A percentile compares a stretch with the other conserved stretches of the same genome.
phyloP scores from a whole-genome alignment of 768 basidiomycete species.

The Panaeolus papilionaceus region DNA sequence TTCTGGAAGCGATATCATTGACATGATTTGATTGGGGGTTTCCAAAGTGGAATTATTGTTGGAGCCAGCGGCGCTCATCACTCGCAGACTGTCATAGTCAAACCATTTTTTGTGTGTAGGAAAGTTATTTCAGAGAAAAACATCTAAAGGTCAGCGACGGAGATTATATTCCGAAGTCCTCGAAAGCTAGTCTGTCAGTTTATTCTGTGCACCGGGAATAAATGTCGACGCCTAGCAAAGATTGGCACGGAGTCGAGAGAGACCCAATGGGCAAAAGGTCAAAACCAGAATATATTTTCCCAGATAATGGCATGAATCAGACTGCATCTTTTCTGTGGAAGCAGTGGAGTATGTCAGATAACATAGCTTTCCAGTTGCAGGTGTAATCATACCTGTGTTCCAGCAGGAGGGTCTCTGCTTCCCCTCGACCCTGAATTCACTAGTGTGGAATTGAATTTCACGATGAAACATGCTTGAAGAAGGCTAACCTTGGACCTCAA shows the following conservation, averaged over 20 bases:
- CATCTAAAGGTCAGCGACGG: not conserved
- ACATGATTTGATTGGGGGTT: not conserved
- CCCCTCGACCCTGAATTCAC: not conserved
- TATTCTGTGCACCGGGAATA: not conserved
- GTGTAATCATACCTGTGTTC: constrained; percentile 1
- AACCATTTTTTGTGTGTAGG: not conserved
- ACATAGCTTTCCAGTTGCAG: not conserved
- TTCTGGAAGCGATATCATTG: not conserved
- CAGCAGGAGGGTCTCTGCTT: not conserved
- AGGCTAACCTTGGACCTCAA: not conserved
- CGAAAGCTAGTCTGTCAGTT: not conserved
- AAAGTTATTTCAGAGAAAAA: not conserved
- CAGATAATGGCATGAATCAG: not conserved
- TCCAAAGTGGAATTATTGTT: constrained; percentile 4
- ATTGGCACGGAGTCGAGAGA: not conserved
- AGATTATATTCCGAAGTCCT: constrained; percentile 2
- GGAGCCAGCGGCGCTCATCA: constrained; percentile 10
- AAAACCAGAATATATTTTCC: not conserved
- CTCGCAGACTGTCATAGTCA: constrained; percentile 9
- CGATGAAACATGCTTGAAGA: not conserved
- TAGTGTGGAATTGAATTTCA: constrained; percentile 10
- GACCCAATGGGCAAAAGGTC: not conserved
- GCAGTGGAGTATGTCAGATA: constrained; percentile 12
- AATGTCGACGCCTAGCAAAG: not conserved
- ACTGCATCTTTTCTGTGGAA: not conserved